Conservation (phyloP, 1,139 yeast species). For the Debaryomyces sp. region DNA sequence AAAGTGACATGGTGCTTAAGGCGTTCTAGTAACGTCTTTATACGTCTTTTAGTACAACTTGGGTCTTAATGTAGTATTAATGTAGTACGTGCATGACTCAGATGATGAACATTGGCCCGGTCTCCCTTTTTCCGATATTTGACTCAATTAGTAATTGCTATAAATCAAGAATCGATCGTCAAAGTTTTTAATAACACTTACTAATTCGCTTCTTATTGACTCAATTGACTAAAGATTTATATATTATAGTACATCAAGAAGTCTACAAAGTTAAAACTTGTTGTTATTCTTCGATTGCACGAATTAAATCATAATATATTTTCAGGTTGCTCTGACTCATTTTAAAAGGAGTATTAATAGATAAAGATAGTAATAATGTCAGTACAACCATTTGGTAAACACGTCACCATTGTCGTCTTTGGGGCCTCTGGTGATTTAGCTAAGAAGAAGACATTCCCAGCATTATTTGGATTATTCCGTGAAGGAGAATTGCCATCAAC, state of each 20-base stretch:
- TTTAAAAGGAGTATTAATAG: background rate
- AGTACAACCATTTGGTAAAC: slow-evolving; percentile 50
- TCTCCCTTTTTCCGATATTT: slow-evolving; percentile 4
- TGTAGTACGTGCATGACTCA: slow-evolving; percentile 5
- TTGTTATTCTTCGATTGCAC: background rate
- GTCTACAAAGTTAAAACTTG: background rate
- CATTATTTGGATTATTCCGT: slow-evolving; percentile 69
- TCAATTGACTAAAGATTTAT: slow-evolving; percentile 1
- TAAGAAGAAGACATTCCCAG: slow-evolving; percentile 91
- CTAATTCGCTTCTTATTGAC: background rate
- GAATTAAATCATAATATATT: background rate
- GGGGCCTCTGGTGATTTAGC: slow-evolving; percentile 97
- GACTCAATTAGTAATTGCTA: slow-evolving; percentile 5
- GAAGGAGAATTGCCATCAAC: slow-evolving; percentile 77
- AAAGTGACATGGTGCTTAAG: background rate
- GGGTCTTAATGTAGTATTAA: too few relatives aligned
- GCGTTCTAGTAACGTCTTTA: background rate
- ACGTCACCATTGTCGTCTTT: slow-evolving; percentile 79
- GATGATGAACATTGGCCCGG: slow-evolving; percentile 1
- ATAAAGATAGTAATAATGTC: slow-evolving; percentile 11
- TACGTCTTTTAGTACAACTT: background rate
- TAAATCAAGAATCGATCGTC: background rate
- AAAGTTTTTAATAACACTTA: background rate
- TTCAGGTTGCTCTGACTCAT: background rate
- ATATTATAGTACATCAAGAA: background rate